Evolutionary conservation across 2,329 filamentous ascomycete species (phyloP), one percentile per base, ranked within the genome.

Genomic region (Fusarium poae): DNA sequence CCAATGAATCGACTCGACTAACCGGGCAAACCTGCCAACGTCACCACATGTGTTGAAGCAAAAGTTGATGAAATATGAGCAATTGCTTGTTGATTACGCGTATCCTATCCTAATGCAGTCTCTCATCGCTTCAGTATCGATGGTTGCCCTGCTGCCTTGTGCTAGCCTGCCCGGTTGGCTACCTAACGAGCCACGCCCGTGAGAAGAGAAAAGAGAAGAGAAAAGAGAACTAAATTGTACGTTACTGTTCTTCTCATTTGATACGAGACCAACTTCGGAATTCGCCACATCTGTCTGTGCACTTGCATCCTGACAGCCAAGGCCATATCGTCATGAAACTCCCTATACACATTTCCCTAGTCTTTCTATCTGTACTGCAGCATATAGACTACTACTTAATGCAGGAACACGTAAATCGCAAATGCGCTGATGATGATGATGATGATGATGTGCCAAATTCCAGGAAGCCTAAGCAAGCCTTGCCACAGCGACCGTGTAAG

Each of bases 381-480:
- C 32, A 35, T 25, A 11, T 12, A n/a, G n/a, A n/a, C n/a, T n/a
- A n/a, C 30, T 27, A 27, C 7, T 27, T n/a, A 29, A 51, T 51
- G 48, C 48, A 51, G 48, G 48, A 51, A 51, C 48, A 27, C n/a
- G 46, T 18, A 20, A 35, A 40, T 30, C 21, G 45, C 45, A 32
- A n/a, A 11, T 34, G 45, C 30, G 45, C 45, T 35, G 30, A 27
- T 27, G 8, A 8, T 27, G 27, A n/a, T n/a, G n/a, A n/a, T n/a
- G n/a, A n/a, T n/a, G n/a, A n/a, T 27, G 8, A 8, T 27, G 27
- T 27, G 6, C 9, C 27, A 27, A 27, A 27, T 27, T 9, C 27
- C 9, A 27, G 27, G 8, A 27, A 27, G 27, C 27, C 27, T 27
- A 27, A 25, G 5, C n/a, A 35, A 37, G 46, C 46, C 48, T 34